Evolutionary conservation across 768 basidiomycete genomes (phyloP), one percentile per base, ranked within the genome.

Genomic region (Mycena crocata): DNA sequence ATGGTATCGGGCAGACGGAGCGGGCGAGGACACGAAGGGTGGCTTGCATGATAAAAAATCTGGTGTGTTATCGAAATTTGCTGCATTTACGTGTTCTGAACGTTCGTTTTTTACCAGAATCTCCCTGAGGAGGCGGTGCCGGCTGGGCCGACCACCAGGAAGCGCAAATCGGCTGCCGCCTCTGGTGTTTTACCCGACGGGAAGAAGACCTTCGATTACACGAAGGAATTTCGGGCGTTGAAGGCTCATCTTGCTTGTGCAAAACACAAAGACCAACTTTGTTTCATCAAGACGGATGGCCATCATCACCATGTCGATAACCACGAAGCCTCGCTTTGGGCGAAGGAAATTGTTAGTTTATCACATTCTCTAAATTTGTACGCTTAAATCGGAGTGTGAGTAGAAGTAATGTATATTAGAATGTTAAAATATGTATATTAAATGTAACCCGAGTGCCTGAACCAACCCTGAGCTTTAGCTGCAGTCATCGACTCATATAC

Each of bases 381-480:
- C n/a, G n/a, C n/a, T n/a, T n/a, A n/a, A n/a, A n/a, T n/a, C n/a
- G n/a, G n/a, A n/a, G n/a, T n/a, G n/a, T n/a, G n/a, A n/a, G n/a
- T n/a, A n/a, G n/a, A n/a, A n/a, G n/a, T n/a, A n/a, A n/a, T n/a
- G n/a, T n/a, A n/a, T n/a, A n/a, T n/a, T n/a, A n/a, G n/a, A n/a
- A n/a, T n/a, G n/a, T n/a, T n/a, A n/a, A n/a, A n/a, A n/a, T 40
- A 8, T 40, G 5, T 21, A 5, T 40, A 40, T 40, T 17, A 4
- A 8, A 17, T 21, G 21, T 77, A 77, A 26, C 72, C 72, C 62
- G 61, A 72, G 50, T 77, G 54, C 30, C 48, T 5, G 57, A 54
- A 76, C 76, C 74, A 77, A 31, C 72, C 74, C 6, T 21, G 24
- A 45, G 65, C 69, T 19, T 65, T 34, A 4, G 35, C 51, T 17